Percentiles rank a stretch among this genome's conserved stretches.
phyloP scores from a whole-genome alignment of 768 basidiomycete species.

The Suillus subluteus region DNA sequence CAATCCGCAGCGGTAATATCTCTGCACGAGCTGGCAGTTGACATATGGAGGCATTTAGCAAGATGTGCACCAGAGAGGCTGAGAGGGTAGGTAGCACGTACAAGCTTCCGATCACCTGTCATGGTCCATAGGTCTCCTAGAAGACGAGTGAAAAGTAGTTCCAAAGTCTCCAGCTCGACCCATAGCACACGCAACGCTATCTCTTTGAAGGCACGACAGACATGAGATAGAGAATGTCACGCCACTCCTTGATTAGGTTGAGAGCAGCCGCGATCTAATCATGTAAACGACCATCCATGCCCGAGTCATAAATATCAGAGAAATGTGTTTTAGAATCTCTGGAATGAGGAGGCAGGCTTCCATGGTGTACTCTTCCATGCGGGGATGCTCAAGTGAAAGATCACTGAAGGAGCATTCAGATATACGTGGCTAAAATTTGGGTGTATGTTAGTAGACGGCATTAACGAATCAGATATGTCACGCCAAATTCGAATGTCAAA shows the following conservation, averaged over 20 bases:
- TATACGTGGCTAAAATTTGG: not conserved
- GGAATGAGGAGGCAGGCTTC: not conserved
- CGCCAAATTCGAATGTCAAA: not conserved
- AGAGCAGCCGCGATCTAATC: not conserved
- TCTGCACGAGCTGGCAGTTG: not conserved
- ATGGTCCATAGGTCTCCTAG: conserved; percentile 2
- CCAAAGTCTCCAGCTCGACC: conserved; percentile 14
- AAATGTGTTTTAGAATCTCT: not conserved
- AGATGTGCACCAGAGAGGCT: too few species aligned
- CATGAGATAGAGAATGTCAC: not conserved
- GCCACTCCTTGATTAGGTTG: not conserved
- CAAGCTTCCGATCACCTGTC: not conserved
- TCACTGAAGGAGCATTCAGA: not conserved
- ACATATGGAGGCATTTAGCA: not conserved
- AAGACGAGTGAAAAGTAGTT: conserved; percentile 19
- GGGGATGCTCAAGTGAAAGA: not conserved
- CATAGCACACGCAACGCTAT: conserved; percentile 19
- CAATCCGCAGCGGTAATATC: not conserved
- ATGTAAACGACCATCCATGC: not conserved
- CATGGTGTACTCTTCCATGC: not conserved
- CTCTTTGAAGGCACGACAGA: conserved; percentile 20
- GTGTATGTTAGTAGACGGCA: not conserved
- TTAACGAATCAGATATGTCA: not conserved
- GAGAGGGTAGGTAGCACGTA: not conserved
- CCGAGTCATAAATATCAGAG: not conserved